Evolutionary conservation across 2,329 filamentous ascomycete species (phyloP), one percentile per base, ranked within the genome.

Genomic region (Fusarium coicis): DNA sequence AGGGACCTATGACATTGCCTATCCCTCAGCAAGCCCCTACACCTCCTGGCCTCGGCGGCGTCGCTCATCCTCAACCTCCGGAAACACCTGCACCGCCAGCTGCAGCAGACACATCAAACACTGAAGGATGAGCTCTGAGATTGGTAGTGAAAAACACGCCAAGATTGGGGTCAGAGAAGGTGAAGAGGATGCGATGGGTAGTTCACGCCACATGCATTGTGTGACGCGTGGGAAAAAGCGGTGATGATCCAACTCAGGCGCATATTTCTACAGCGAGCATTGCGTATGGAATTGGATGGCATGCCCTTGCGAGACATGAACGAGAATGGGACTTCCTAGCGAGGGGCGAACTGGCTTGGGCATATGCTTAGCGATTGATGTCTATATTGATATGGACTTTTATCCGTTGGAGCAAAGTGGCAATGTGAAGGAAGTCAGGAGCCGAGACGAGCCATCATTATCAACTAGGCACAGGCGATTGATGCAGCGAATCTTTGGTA

Each of bases 1-100:
- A 82, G 65, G 83, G 83, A 7, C 83, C 83, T 3, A 66, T 85
- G 77, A 78, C 80, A 30, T 65, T 85, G 49, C 83, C 83, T 9
- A 79, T 84, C 14, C 81, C 82, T 14, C 75, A 77, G 28, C 78
- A 82, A 11, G 68, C 76, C n/a, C 80, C 80, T 4, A 77, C 80
- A 36, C 79, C 81, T 14, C 81, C 82, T 1, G 82, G 81, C 2
- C 75, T 83, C 10, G 79, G 79, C 8, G 80, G 79, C 43, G 77
- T 82, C 23, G 56, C 77, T 32, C 80, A 82, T 26, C 79, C 81
- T 19, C 77, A 83, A 15, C 73, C 80, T 12, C 79, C 81, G 14
- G 78, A 82, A 34, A 72, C 79, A 21, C 80, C 81, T 19, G 81
- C 80, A 30, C 81, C 81, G 14, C 80, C 80, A 46, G 79, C 79